Conservation (phyloP, 306 rosid species). For the Trichosanthes cucumerina region DNA sequence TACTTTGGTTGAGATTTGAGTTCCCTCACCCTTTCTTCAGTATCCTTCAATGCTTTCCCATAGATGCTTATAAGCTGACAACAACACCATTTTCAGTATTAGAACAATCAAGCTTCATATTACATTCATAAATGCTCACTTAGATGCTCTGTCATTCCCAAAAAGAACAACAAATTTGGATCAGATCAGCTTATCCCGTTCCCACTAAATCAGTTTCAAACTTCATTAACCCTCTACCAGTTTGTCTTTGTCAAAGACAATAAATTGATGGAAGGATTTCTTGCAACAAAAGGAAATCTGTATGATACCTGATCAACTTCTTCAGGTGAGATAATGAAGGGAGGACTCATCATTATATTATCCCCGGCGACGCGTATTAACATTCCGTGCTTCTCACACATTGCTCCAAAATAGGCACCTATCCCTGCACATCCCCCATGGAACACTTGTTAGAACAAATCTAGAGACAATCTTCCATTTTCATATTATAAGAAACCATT, state of each 20-base stretch:
- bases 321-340: slow-evolving; percentile 47
- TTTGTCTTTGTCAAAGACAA: not conserved
- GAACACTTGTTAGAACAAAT: not conserved
- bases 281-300: not conserved
- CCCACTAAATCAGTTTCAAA: not conserved
- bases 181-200: not conserved
- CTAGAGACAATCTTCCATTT: not conserved
- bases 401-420: slow-evolving; percentile 72
- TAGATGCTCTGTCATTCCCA: not conserved
- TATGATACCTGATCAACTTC: slow-evolving; percentile 71
- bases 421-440: slow-evolving; percentile 37
- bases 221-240: not conserved
- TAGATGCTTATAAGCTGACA: slow-evolving; percentile 61
- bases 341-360: slow-evolving; percentile 80
- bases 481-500: not conserved
- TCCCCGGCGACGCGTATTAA: slow-evolving; percentile 73
- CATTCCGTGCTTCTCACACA: slow-evolving; percentile 74
- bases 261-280: not conserved
- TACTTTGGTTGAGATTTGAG: slow-evolving; percentile 65
- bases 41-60: slow-evolving; percentile 65
- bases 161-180: not conserved
- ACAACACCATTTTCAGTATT: not conserved
- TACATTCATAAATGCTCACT: not conserved
- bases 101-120: not conserved
- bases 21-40: slow-evolving; percentile 70